Evolutionary conservation across 106 monocot genomes (phyloP), one percentile per base, ranked within the genome.

Genomic region (Triglochin maritima): DNA sequence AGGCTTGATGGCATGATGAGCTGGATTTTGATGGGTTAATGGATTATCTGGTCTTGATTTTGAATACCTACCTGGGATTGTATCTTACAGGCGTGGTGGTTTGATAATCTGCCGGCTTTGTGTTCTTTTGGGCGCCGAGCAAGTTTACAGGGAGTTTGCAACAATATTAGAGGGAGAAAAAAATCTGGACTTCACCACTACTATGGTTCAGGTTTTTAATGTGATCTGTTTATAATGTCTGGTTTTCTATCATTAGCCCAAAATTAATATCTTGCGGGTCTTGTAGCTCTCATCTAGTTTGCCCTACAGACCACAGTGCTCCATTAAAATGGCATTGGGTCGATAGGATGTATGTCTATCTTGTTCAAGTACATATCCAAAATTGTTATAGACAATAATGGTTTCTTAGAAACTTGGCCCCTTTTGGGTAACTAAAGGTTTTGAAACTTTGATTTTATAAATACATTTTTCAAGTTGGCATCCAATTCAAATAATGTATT

Each of bases 121-220:
- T 78, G 86, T 93, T 69, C 88, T 89, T 80, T 76, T 93, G 84
- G 86, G 77, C 72, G 83, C 88, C 10, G 89, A 89, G 64, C 77
- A 75, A 46, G 89, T 93, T 60, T 89, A 86, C 58, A 77, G 84
- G 53, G 81, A 89, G 76, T 93, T 93, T 75, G 89, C 93, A 29
- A 80, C 71, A 72, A 86, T 84, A 47, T 80, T 93, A 42, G 82
- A 84, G 78, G 69, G 64, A 46, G 89, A 93, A 82, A 67, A 66
- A 69, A 82, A 93, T 60, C 67, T 86, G 46, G 86, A 82, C 49
- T 93, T 93, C 74, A 88, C 93, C 46, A 78, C 81, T 14, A 78
- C 65, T 57, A 93, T 93, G 88, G 86, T 93, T 82, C 93, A 93
- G 93, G 93, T 29, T 29, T 29, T 29, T 29, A 29, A 29, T 29